These are phyloP conservation scores for Leccinum arenicola DNA, from an alignment of 768 basidiomycete genomes.

Conservation along the genomic window DNA sequence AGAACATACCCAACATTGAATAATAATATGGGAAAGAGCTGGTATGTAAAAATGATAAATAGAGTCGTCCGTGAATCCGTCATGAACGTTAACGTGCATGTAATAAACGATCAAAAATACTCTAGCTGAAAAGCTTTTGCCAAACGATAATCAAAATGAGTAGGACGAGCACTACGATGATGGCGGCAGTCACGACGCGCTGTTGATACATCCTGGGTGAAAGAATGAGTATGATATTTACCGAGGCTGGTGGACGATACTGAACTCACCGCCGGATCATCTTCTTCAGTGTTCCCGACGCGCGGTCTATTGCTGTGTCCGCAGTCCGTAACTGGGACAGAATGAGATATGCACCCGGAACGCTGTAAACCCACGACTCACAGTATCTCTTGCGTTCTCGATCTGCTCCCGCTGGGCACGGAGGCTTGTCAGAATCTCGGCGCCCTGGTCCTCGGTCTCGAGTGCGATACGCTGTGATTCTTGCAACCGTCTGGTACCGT, in stretches of 20 bases:
- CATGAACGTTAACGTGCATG: slow-evolving; percentile 12
- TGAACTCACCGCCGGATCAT: slow-evolving; percentile 87
- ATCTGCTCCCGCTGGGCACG: slow-evolving; percentile 91
- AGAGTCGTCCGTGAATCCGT: slow-evolving; percentile 16
- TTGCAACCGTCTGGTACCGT: slow-evolving; percentile 80
- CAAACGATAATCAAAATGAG: slow-evolving; percentile 81
- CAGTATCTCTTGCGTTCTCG: slow-evolving; percentile 87
- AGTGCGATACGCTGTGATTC: slow-evolving; percentile 91
- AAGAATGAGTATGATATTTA: slow-evolving; percentile 19
- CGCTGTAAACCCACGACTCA: slow-evolving; percentile 34
- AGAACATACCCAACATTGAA: background rate
- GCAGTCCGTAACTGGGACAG: slow-evolving; percentile 70
- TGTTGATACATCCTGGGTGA: slow-evolving; percentile 92
- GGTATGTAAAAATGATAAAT: slow-evolving; percentile 29
- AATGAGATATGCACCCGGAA: background rate
- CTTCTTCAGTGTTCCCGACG: slow-evolving; percentile 87
- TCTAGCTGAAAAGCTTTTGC: slow-evolving; percentile 62
- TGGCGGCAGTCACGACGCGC: slow-evolving; percentile 80
- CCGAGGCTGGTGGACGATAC: background rate
- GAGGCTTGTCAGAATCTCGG: slow-evolving; percentile 85
- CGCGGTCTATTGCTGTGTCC: slow-evolving; percentile 86
- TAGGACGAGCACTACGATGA: slow-evolving; percentile 79
- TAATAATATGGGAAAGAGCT: background rate
- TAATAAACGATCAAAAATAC: slow-evolving; percentile 13
- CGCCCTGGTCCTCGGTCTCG: slow-evolving; percentile 95